These are phyloP conservation scores for Phoma sp. DNA, from an alignment of 2,329 filamentous ascomycete species.

Conservation along the genomic window DNA sequence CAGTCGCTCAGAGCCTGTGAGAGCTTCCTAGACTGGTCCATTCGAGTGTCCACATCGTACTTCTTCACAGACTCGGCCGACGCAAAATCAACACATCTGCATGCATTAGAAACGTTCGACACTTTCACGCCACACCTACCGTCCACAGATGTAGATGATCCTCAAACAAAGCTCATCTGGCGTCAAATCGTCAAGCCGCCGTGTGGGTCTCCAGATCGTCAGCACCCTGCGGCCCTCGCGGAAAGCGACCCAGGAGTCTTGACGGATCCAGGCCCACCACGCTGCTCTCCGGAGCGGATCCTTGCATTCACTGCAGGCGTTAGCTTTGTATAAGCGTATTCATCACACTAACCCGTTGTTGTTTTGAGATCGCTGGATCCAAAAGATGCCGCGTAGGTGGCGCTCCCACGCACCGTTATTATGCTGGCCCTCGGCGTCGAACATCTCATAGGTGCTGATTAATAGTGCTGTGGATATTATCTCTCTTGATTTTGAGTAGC, in stretches of 20 bases:
- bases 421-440: conserved; percentile 60
- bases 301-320: conserved; percentile 53
- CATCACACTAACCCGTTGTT: conserved; percentile 57
- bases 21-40: conserved; percentile 56
- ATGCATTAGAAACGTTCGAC: too few species aligned
- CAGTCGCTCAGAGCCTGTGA: conserved; percentile 61
- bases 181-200: conserved; percentile 57
- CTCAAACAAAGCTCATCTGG: conserved; percentile 63
- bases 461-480: conserved; percentile 66
- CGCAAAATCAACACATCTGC: conserved; percentile 66
- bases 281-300: conserved; percentile 64
- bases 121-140: too few species aligned
- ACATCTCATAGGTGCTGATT: conserved; percentile 71
- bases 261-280: conserved; percentile 73
- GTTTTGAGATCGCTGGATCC: conserved; percentile 69
- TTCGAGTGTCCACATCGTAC: conserved; percentile 54
- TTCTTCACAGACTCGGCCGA: conserved; percentile 56
- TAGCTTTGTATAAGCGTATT: too few species aligned
- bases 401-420: conserved; percentile 63
- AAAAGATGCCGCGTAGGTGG: conserved; percentile 70
- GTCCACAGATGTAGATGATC: conserved; percentile 63
- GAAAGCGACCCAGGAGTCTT: conserved; percentile 71
- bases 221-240: conserved; percentile 64
- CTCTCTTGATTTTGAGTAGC: conserved; percentile 65
- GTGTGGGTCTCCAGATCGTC: conserved; percentile 65